Evolutionary conservation across 768 basidiomycete genomes (phyloP), one percentile per base, ranked within the genome.

Genomic region (Amanita rimosa): DNA sequence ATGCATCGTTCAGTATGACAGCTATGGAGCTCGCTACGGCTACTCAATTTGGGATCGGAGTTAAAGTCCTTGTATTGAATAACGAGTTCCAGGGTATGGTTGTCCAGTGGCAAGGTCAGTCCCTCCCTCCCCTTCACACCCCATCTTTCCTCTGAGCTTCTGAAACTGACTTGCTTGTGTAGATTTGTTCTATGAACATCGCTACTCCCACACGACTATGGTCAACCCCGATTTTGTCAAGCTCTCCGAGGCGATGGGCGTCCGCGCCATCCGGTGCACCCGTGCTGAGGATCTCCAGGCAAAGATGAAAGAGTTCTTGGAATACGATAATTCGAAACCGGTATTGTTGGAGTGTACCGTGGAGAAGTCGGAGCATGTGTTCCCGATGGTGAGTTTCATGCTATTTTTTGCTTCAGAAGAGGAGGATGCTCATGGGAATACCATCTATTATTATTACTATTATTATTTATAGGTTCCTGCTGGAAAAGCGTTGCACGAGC

Each of bases 51-150:
- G 66, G 77, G 60, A 96, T 99, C 54, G 95, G 96, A 51, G 91
- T 97, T 61, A 99, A 99, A 68, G 85, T 92, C 35, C 72, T 96
- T 55, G 67, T 96, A 19, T 66, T 97, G 58, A 95, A 96, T 73
- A 97, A 96, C 66, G 91, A 94, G 61, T 96, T 93, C 76, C 94
- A 96, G 65, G 96, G 96, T 48, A 99, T 99, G 96, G 96, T 98
- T 10, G 70, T 90, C 27, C 96, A 99, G 72, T 98, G 95, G 96
- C 96, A 98, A 75, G 90, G 90, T 91, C 51, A 44, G 74, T 61
- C 27, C 29, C 10, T 4, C 10, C 26, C 14, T 50, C 10, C 35
- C 35, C 21, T 48, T 33, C 5, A 3, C 22, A 22, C 22, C 22
- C 5, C 22, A 22, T 22, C 5, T 5, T 5, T n/a, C n/a, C n/a